Percentiles rank a stretch among this genome's conserved stretches.
phyloP scores from a whole-genome alignment of 768 basidiomycete genomes.

The Suillus subluteus region DNA sequence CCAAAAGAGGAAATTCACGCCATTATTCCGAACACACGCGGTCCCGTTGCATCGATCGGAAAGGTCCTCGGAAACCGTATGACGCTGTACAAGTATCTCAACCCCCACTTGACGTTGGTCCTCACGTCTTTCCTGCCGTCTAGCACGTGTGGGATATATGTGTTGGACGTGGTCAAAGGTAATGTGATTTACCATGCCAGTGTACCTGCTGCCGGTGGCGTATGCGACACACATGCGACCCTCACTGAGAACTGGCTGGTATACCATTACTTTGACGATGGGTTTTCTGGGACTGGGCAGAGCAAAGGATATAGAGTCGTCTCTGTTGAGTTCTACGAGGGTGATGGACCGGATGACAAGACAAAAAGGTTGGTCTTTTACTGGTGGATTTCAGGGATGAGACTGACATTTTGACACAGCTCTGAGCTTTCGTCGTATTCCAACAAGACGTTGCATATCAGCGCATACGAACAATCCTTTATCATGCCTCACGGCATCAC shows the following conservation, averaged over 20 bases:
- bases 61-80: constrained; percentile 86
- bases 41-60: constrained; percentile 76
- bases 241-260: constrained; percentile 93
- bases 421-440: constrained; percentile 60
- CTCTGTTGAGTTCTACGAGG: constrained; percentile 90
- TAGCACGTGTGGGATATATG: constrained; percentile 62
- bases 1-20: constrained; percentile 59
- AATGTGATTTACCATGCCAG: constrained; percentile 68
- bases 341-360: constrained; percentile 65
- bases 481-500: constrained; percentile 70
- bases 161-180: constrained; percentile 84
- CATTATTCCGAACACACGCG: constrained; percentile 50
- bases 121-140: constrained; percentile 47
- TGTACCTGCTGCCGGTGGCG: constrained; percentile 47
- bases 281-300: constrained; percentile 45
- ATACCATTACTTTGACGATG: constrained; percentile 80
- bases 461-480: constrained; percentile 70
- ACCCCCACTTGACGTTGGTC: constrained; percentile 74
- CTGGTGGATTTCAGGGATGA: constrained; percentile 22
- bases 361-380: constrained; percentile 58
- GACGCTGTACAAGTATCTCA: constrained; percentile 94
- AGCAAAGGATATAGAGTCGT: constrained; percentile 76
- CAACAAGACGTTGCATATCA: constrained; percentile 53
- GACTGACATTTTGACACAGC: constrained; percentile 33
- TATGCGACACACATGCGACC: constrained; percentile 68